Conservation (phyloP, 352 stramenopile genomes). For the Pythium diclinum region DNA sequence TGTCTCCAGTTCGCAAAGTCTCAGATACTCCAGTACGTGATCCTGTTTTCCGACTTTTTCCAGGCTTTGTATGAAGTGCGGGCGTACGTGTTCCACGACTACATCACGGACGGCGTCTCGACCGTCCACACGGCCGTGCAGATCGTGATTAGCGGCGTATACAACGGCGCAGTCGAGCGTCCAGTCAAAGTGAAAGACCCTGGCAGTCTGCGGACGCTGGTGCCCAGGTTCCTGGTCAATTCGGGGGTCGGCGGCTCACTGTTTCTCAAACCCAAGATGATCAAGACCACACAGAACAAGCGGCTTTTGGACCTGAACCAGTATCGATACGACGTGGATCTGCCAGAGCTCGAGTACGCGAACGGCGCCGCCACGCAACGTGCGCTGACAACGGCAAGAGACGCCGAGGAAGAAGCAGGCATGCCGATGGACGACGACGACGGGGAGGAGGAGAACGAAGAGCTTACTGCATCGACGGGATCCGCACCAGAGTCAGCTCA, state of each 20-base stretch:
- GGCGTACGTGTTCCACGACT: conserved; percentile 19
- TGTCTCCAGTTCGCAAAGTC: conserved; percentile 28
- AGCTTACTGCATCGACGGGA: not conserved
- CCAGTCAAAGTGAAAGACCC: not conserved
- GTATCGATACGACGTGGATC: conserved; percentile 17
- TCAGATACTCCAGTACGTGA: conserved; percentile 14
- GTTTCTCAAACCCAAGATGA: conserved; percentile 20
- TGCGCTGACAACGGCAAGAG: not conserved
- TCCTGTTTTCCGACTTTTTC: conserved; percentile 27
- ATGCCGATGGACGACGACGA: not conserved
- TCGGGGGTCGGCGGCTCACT: not conserved
- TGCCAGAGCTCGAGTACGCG: not conserved
- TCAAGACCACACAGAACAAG: conserved; percentile 2
- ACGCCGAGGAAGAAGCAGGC: not conserved
- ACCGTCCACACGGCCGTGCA: conserved; percentile 19
- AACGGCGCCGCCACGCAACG: not conserved
- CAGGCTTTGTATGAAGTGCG: conserved; percentile 29
- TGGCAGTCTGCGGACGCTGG: not conserved
- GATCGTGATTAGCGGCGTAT: conserved; percentile 17
- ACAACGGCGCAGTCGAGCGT: conserved; percentile 1
- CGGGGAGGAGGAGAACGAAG: not conserved
- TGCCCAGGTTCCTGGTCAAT: not conserved
- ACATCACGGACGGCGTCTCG: conserved; percentile 20
- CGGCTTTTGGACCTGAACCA: conserved; percentile 17
- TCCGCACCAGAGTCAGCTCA: not conserved